Conservation (phyloP, 768 basidiomycete genomes). For the Tylopilus felleus region DNA sequence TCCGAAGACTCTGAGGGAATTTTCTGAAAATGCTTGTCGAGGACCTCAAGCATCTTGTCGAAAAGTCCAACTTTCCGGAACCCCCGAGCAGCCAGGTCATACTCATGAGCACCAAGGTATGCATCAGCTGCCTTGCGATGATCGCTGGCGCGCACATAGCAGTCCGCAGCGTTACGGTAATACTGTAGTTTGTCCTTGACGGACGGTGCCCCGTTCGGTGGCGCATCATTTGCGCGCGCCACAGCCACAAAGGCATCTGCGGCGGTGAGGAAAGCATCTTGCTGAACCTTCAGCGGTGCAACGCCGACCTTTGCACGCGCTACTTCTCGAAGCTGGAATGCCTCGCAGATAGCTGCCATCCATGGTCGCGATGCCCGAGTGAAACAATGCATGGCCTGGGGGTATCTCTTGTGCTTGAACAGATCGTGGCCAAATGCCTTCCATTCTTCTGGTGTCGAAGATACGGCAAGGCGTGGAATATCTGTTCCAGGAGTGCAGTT, state of each 20-base stretch:
- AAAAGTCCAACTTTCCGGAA: conserved; percentile 51
- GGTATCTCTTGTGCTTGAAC: conserved; percentile 40
- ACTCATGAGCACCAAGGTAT: conserved; percentile 43
- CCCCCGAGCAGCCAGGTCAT: conserved; percentile 40
- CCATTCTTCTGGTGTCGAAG: conserved; percentile 51
- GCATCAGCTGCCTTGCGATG: conserved; percentile 42
- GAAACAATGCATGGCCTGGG: conserved; percentile 54
- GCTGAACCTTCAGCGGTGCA: conserved; percentile 19
- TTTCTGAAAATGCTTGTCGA: conserved; percentile 32
- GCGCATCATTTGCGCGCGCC: conserved; percentile 36
- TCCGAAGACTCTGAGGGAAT: conserved; percentile 32
- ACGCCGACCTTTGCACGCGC: conserved; percentile 38
- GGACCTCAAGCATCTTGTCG: conserved; percentile 49
- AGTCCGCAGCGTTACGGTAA: conserved; percentile 44
- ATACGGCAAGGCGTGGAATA: conserved; percentile 51
- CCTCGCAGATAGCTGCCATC: conserved; percentile 32
- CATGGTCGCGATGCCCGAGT: conserved; percentile 42
- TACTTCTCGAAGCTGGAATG: conserved; percentile 52
- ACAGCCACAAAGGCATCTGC: conserved; percentile 51
- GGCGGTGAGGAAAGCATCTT: conserved; percentile 42
- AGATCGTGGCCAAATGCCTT: conserved; percentile 36
- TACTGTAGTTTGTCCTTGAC: conserved; percentile 35
- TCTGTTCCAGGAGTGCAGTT: conserved; percentile 46
- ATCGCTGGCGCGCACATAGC: conserved; percentile 41
- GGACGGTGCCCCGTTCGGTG: no score